Conservation (phyloP, 2,329 filamentous ascomycete genomes). For the Graphium sp. region DNA sequence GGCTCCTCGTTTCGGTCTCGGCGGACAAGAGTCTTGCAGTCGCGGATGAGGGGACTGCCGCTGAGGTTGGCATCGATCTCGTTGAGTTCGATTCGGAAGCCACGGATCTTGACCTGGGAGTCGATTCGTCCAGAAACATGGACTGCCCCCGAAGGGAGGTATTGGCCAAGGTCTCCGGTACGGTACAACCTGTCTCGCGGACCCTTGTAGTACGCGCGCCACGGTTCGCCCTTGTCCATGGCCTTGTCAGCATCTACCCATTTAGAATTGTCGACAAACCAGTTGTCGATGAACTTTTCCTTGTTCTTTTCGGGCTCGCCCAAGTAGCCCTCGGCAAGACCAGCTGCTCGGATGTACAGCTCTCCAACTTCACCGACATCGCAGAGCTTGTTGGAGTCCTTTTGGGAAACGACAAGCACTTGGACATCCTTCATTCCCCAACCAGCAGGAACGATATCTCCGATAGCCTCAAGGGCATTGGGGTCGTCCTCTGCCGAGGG, state of each 20-base stretch:
- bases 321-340: slow-evolving; percentile 69
- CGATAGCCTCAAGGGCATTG: slow-evolving; percentile 20
- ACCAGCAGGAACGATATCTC: slow-evolving; percentile 67
- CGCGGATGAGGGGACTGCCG: slow-evolving; percentile 57
- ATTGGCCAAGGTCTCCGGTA: slow-evolving; percentile 72
- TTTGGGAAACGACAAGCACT: slow-evolving; percentile 63
- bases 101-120: slow-evolving; percentile 86
- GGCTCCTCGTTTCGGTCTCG: slow-evolving; percentile 74
- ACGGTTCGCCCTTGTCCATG: slow-evolving; percentile 35
- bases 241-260: slow-evolving; percentile 45
- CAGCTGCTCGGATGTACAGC: slow-evolving; percentile 66
- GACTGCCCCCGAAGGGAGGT: slow-evolving; percentile 52
- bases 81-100: slow-evolving; percentile 85
- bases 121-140: slow-evolving; percentile 70
- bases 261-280: slow-evolving; percentile 61
- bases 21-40: slow-evolving; percentile 73
- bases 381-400: slow-evolving; percentile 51
- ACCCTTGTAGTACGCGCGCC: slow-evolving; percentile 64
- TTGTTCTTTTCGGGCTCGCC: slow-evolving; percentile 41
- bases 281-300: slow-evolving; percentile 68
- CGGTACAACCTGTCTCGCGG: slow-evolving; percentile 76
- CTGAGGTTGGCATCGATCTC: slow-evolving; percentile 81
- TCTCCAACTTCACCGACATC: slow-evolving; percentile 70
- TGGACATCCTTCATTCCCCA: slow-evolving; percentile 82
- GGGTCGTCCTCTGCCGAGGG: slow-evolving; percentile 48